These are phyloP conservation scores for Aspergillus vadensis DNA, from an alignment of 2,329 filamentous ascomycete species.

Conservation along the genomic window DNA sequence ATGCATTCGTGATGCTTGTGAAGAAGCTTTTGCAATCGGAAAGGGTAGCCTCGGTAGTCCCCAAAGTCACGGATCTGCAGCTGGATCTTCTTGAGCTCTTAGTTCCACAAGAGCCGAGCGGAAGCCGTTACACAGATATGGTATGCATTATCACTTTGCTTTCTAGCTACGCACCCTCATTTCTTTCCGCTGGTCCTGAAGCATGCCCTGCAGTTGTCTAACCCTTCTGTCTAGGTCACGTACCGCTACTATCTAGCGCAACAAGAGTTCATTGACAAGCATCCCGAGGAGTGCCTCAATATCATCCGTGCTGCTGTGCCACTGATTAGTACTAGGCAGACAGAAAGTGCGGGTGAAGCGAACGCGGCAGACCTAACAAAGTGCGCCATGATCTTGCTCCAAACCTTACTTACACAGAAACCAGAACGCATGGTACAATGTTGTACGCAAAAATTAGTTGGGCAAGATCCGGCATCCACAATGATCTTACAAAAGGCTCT, in stretches of 20 bases:
- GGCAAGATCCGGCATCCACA: slow-evolving; percentile 30
- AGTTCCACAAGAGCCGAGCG: slow-evolving; percentile 19
- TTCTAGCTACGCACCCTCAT: not conserved
- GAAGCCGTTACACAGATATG: slow-evolving; percentile 30
- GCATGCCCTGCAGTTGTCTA: not conserved
- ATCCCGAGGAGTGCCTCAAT: slow-evolving; percentile 35
- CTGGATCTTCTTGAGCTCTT: slow-evolving; percentile 39
- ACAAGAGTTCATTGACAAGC: slow-evolving; percentile 41
- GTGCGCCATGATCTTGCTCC: slow-evolving; percentile 33
- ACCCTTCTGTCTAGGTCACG: slow-evolving; percentile 28
- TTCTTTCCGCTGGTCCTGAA: not conserved
- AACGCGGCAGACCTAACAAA: slow-evolving; percentile 22
- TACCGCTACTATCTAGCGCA: slow-evolving; percentile 45
- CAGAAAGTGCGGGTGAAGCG: not conserved
- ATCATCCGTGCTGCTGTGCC: slow-evolving; percentile 37
- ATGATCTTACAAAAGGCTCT: slow-evolving; percentile 34
- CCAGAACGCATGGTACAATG: slow-evolving; percentile 31
- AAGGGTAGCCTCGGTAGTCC: slow-evolving; percentile 23
- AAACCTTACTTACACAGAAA: slow-evolving; percentile 38
- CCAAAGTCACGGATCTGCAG: slow-evolving; percentile 30
- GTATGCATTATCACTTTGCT: slow-evolving; percentile 22
- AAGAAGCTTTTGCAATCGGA: slow-evolving; percentile 34
- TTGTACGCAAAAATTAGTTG: slow-evolving; percentile 33
- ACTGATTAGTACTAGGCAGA: slow-evolving; percentile 18
- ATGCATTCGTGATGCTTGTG: slow-evolving; percentile 41